Base-by-base conservation (phyloP, 768 basidiomycete species). In the Mycena amicta region DNA sequence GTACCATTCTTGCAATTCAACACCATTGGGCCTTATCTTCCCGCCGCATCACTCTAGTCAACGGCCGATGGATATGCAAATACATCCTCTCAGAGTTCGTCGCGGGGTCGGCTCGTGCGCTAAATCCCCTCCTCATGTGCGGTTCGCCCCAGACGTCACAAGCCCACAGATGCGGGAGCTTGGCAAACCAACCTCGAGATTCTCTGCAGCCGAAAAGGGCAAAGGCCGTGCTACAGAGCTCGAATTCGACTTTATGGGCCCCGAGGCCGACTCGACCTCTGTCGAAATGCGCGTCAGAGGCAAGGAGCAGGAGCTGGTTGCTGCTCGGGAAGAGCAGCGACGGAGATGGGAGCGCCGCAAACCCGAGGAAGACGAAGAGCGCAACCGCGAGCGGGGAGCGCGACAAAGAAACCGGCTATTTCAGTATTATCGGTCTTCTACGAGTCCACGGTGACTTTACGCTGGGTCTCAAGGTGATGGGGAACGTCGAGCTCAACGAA, bases 371-470 rank as follows among this genome's bases (percentile, higher is more conserved):
- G 57, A 68, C 8, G 62, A 71, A 8, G 65, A 74, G 29, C 64
- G 69, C 3, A 70, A 75, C 47, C 63, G 67, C 40, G 88, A 86
- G 62, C 77, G n/a, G 78, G 28, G 75, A 75, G 16, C 71, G 70
- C 26, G 88, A 91, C 65, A 87, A 88, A 66, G 83, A 80, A 55
- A 78, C n/a, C n/a, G 97, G 97, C 4, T 98, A 98, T 76, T 98
- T 98, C 80, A 95, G 93, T 64, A 82, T 98, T 66, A 89, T 98
- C 66, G 96, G 95, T 47, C 86, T 99, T 28, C 80, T 99, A 43
- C 89, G 97, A 20, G 97, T 99, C 2, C 97, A 98, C 71, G 97
- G 97, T 27, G 97, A 99, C 74, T 95, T 92, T 71, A 92, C 92
- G 11, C 86, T 99, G 46, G 97, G 92, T 1, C 80, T 99, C 54